phyloP scores from a whole-genome alignment of 1,284 basidiomycete species.

The Fomitopsis pinicola region DNA sequence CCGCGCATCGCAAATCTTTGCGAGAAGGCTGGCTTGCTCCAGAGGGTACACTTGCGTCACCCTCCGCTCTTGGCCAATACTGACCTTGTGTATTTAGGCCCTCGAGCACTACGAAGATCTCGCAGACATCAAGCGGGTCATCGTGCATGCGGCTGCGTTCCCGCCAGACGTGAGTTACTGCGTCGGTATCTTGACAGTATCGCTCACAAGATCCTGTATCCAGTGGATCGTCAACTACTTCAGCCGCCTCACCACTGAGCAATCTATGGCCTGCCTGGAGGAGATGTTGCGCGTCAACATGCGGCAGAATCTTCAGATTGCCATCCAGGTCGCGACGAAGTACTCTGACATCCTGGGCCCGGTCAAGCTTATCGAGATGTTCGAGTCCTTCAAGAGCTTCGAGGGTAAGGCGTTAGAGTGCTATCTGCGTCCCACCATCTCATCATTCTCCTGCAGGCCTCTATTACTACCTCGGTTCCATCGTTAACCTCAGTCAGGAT shows the following conservation, averaged over 20 bases:
- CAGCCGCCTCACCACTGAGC: constrained; percentile 96
- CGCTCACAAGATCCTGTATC: neutral
- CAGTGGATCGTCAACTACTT: constrained; percentile 99
- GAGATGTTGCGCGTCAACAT: constrained; percentile 99
- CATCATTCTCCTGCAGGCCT: constrained; percentile 49
- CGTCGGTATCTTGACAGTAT: neutral
- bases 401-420: constrained; percentile 52
- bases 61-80: constrained; percentile 11
- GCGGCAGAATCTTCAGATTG: constrained; percentile 95
- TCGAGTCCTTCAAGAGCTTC: constrained; percentile 97
- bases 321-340: constrained; percentile 98
- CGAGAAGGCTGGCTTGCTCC: constrained; percentile 96
- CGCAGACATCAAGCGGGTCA: constrained; percentile 95
- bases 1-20: constrained; percentile 97
- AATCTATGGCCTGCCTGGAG: constrained; percentile 93
- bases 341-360: constrained; percentile 98
- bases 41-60: constrained; percentile 57
- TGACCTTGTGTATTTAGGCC: constrained; percentile 50
- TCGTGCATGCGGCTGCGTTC: constrained; percentile 90
- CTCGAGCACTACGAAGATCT: constrained; percentile 98
- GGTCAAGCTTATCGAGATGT: constrained; percentile 97
- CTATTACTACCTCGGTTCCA: constrained; percentile 96
- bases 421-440: neutral
- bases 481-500: constrained; percentile 96
- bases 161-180: constrained; percentile 64